A percentile compares a stretch with the other conserved stretches of the same genome.
Evolutionary conservation across 2,329 filamentous ascomycete species (phyloP).

Genomic region (Curvularia hawaiiensis): DNA sequence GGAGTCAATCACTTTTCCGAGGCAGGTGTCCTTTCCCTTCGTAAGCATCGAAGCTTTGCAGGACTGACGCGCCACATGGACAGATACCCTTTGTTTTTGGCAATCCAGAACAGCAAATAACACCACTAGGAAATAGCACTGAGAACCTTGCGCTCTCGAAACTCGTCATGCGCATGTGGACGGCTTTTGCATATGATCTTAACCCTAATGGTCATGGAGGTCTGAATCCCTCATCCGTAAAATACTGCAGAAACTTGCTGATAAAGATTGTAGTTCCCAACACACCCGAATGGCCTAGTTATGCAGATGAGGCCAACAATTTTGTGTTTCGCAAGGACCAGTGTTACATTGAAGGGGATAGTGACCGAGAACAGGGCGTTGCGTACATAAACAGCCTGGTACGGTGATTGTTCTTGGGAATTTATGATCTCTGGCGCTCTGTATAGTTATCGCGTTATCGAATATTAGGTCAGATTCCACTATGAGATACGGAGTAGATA

Average conservation of each 20-base stretch:
- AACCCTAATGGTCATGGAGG: slow-evolving; percentile 38
- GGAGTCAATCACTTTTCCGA: slow-evolving; percentile 40
- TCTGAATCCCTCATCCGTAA: slow-evolving; percentile 2
- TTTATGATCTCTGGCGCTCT: background rate
- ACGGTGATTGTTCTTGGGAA: slow-evolving; percentile 9
- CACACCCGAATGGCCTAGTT: slow-evolving; percentile 26
- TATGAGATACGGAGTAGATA: background rate
- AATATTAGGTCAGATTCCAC: background rate
- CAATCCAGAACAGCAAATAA: slow-evolving; percentile 33
- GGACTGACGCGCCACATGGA: background rate
- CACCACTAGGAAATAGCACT: slow-evolving; percentile 31
- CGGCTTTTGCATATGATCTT: slow-evolving; percentile 36
- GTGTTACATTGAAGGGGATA: slow-evolving; percentile 35
- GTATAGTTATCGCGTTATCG: too few species aligned
- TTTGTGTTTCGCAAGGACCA: slow-evolving; percentile 37
- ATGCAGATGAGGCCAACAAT: slow-evolving; percentile 25
- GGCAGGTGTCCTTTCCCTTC: slow-evolving; percentile 7
- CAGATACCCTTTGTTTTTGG: slow-evolving; percentile 42
- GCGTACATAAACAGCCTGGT: slow-evolving; percentile 33
- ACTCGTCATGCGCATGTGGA: slow-evolving; percentile 40
- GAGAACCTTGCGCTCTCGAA: slow-evolving; percentile 30
- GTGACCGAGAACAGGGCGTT: slow-evolving; percentile 27
- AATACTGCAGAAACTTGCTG: background rate
- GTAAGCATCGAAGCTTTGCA: background rate
- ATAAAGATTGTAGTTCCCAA: slow-evolving; percentile 16